Base-by-base conservation (phyloP, 2,329 filamentous ascomycete species). In the Setomelanomma holmii region DNA sequence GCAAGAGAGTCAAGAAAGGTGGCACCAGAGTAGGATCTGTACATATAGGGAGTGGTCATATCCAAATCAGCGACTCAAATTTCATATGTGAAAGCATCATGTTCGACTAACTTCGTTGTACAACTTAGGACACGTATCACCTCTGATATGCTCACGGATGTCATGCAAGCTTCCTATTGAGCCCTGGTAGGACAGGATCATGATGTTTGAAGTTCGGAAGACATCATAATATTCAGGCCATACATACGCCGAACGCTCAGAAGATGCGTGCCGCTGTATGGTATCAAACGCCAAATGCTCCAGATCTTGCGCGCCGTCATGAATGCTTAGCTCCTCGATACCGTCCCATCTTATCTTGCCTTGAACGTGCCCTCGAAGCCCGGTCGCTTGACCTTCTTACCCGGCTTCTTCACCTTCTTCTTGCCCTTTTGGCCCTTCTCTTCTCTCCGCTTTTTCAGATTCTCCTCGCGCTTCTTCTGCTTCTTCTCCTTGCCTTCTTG, bases 381-480 rank as follows among this genome's bases (percentile, higher is more conserved):
- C 2, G 83, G 80, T 61, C 83, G 75, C 49, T 76, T 79, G 59
- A 80, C 80, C 84, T 79, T 74, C 53, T 75, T 75, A 8, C 80
- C 82, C 66, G 84, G 86, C 66, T 78, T 79, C 68, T 61, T 79
- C 51, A 56, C 78, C 76, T 84, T 84, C 78, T 80, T 74, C 54
- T 71, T 74, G 33, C 67, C 64, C 81, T 96, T 96, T 75, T 86
- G 86, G 70, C 93, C 91, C 72, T 87, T 88, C 63, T 90, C 87
- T 46, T 91, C 89, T 72, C 89, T 89, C 42, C 89, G 81, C 76
- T 89, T 89, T 60, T 85, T 83, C 42, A 98, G 58, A 58, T 81
- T 81, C 39, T 75, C 73, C 61, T 81, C 79, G 16, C 79, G 71
- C 71, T 76, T 79, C 75, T 80, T 81, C 67, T 81, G 78, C 59